Conservation (phyloP, 2,329 filamentous ascomycete genomes). For the Xylaria sp. region DNA sequence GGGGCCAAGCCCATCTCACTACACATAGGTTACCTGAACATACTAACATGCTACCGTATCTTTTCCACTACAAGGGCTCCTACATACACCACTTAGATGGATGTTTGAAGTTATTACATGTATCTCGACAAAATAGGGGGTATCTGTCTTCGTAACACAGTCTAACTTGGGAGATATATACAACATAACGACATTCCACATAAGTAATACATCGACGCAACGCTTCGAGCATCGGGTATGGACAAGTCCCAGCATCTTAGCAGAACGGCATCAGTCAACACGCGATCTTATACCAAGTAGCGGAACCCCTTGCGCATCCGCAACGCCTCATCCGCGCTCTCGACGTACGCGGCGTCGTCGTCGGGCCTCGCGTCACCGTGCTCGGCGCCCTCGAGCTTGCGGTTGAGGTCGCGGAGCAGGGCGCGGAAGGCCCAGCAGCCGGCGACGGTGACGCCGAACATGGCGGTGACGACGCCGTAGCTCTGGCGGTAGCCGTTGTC, state of each 20-base stretch:
- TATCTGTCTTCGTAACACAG: conserved; percentile 4
- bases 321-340: conserved; percentile 48
- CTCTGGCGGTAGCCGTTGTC: conserved; percentile 65
- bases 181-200: neutral
- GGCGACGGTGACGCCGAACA: conserved; percentile 62
- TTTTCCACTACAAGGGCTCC: too few species aligned
- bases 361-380: conserved; percentile 40
- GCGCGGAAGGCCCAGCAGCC: conserved; percentile 54
- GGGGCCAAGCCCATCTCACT: too few species aligned
- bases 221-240: neutral
- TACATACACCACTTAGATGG: too few species aligned
- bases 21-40: too few species aligned
- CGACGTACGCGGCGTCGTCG: conserved; percentile 43
- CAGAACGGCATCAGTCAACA: too few species aligned
- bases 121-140: conserved; percentile 6
- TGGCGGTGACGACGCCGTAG: conserved; percentile 65
- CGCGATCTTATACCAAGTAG: conserved; percentile 44
- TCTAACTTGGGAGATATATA: neutral
- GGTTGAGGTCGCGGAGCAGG: conserved; percentile 51
- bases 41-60: too few species aligned
- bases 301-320: conserved; percentile 51
- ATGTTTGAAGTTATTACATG: conserved; percentile 9
- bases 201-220: neutral
- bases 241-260: conserved; percentile 8
- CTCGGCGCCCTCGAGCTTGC: conserved; percentile 49